Evolutionary conservation across 306 rosid species (phyloP).

Genomic region (Castanopsis chinensis): DNA sequence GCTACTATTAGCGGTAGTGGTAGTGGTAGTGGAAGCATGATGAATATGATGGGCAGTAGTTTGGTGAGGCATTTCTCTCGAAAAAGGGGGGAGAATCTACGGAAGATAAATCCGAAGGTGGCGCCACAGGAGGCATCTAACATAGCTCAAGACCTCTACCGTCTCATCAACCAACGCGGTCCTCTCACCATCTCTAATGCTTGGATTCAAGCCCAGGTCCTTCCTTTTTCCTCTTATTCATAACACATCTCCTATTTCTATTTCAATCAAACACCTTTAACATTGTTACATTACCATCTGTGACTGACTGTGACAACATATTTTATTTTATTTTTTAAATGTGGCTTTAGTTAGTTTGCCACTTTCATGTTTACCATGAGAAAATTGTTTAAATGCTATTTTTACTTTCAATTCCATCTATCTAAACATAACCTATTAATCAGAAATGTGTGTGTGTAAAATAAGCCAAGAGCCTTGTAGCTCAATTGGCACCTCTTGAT

Average conservation of each 20-base stretch:
- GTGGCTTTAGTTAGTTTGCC: no score
- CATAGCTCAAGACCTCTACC: slow-evolving; percentile 45
- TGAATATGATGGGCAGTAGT: background rate
- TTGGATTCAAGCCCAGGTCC: slow-evolving; percentile 49
- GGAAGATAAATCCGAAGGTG: slow-evolving; percentile 49
- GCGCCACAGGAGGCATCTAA: slow-evolving; percentile 44
- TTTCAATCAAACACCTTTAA: no score
- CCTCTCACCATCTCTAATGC: slow-evolving; percentile 48
- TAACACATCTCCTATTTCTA: no score
- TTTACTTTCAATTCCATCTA: background rate
- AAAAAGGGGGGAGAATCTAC: slow-evolving; percentile 44
- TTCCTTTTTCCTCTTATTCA: background rate
- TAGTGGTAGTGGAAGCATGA: background rate
- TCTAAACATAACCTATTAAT: background rate
- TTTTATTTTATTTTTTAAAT: no score
- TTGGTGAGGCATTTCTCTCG: slow-evolving; percentile 44
- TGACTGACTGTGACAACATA: no score
- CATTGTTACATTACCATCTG: no score
- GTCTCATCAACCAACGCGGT: slow-evolving; percentile 36
- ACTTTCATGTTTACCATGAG: background rate
- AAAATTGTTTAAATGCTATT: background rate
- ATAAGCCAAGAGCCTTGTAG: no score
- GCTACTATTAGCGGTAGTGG: background rate
- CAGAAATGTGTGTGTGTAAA: background rate
- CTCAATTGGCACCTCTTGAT: no score